Evolutionary conservation across 257 asterid genomes (phyloP).

Genomic region (Leonotis leonurus): DNA sequence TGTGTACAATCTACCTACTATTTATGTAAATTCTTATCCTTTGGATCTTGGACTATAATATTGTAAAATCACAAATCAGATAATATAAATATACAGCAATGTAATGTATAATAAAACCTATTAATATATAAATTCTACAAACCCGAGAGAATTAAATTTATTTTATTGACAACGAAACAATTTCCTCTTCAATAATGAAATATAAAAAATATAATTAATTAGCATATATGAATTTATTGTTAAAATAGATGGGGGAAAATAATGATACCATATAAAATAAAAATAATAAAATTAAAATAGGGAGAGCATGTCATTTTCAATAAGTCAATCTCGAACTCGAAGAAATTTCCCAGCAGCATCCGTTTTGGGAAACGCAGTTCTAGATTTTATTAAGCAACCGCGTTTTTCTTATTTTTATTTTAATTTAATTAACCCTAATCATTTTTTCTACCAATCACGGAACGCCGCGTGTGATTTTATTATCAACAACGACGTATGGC

Average conservation of each 20-base stretch:
- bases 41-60: too few species aligned
- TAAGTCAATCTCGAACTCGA: background rate
- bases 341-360: conserved; percentile 27
- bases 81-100: too few species aligned
- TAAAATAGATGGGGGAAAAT: too few species aligned
- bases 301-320: background rate
- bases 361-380: background rate
- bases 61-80: too few species aligned
- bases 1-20: background rate
- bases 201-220: too few species aligned
- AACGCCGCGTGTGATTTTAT: background rate
- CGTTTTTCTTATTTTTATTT: conserved; percentile 8
- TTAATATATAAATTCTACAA: too few species aligned
- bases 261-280: background rate
- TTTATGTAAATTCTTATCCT: too few species aligned
- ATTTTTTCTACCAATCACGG: background rate
- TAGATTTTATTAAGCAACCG: conserved; percentile 21
- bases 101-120: too few species aligned
- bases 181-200: too few species aligned
- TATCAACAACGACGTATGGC: conserved; percentile 5
- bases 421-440: background rate
- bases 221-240: too few species aligned
- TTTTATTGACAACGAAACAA: too few species aligned
- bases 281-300: background rate
- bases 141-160: too few species aligned